These are phyloP conservation scores for Pseudogymnoascus sp. DNA, from an alignment of 2,329 filamentous ascomycete species.

Conservation along the genomic window DNA sequence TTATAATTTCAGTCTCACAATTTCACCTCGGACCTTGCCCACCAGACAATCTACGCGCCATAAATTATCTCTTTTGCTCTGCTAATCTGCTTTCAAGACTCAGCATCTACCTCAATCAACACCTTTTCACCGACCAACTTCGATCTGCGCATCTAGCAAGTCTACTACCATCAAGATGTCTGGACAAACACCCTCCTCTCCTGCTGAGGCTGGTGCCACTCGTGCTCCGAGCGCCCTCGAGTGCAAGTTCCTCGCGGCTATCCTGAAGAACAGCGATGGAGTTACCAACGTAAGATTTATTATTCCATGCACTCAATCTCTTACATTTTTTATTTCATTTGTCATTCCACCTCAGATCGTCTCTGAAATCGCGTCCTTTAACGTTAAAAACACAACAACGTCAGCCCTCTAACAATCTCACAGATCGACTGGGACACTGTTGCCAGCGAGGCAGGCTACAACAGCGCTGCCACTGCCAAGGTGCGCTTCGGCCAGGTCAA, in stretches of 20 bases:
- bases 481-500: constrained; percentile 45
- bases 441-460: constrained; percentile 36
- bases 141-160: background rate
- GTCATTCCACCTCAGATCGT: background rate
- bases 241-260: background rate
- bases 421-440: constrained; percentile 41
- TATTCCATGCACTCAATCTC: background rate
- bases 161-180: background rate
- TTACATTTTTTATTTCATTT: background rate
- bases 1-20: background rate
- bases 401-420: background rate
- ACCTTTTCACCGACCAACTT: background rate
- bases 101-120: background rate
- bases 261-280: background rate
- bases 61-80: background rate
- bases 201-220: background rate
- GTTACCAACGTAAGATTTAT: background rate
- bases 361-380: no score
- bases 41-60: background rate
- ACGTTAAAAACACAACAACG: background rate
- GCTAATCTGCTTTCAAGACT: background rate
- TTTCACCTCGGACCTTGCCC: background rate
- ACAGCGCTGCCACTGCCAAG: constrained; percentile 39
- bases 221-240: background rate
- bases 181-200: background rate